phyloP scores from a whole-genome alignment of 176 grass and related monocot species.

The Carex littledalei region DNA sequence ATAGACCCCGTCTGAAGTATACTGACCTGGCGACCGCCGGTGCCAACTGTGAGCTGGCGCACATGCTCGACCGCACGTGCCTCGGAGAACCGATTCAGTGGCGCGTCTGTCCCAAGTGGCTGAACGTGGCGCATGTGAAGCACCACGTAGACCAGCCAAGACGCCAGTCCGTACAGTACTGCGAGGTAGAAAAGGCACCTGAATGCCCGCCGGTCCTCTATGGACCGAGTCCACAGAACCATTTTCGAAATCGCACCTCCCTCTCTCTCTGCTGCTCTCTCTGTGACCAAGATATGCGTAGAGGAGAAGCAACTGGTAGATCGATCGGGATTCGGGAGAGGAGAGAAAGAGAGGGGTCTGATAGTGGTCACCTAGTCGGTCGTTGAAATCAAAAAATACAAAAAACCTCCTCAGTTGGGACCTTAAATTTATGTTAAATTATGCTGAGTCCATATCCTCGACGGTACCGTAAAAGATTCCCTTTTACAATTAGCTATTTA shows the following conservation, averaged over 20 bases:
- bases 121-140: slow-evolving; percentile 84
- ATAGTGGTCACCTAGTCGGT: not conserved
- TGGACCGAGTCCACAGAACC: not conserved
- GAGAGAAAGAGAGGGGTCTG: not conserved
- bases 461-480: too few relatives aligned
- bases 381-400: too few relatives aligned
- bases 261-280: not conserved
- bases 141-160: slow-evolving; percentile 48
- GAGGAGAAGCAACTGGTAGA: not conserved
- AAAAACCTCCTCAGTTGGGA: too few relatives aligned
- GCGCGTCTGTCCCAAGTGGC: slow-evolving; percentile 54
- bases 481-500: too few relatives aligned
- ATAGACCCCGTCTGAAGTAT: not conserved
- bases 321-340: not conserved
- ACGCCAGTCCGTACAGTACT: slow-evolving; percentile 55
- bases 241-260: not conserved
- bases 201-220: slow-evolving; percentile 27
- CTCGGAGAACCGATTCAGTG: slow-evolving; percentile 57
- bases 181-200: slow-evolving; percentile 60
- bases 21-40: slow-evolving; percentile 63
- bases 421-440: not conserved
- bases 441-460: too few relatives aligned
- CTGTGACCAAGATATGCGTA: not conserved
- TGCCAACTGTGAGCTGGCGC: slow-evolving; percentile 64
- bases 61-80: slow-evolving; percentile 70